phyloP scores from a whole-genome alignment of 2,329 filamentous ascomycete species.

The Ophiosphaerella korrae region DNA sequence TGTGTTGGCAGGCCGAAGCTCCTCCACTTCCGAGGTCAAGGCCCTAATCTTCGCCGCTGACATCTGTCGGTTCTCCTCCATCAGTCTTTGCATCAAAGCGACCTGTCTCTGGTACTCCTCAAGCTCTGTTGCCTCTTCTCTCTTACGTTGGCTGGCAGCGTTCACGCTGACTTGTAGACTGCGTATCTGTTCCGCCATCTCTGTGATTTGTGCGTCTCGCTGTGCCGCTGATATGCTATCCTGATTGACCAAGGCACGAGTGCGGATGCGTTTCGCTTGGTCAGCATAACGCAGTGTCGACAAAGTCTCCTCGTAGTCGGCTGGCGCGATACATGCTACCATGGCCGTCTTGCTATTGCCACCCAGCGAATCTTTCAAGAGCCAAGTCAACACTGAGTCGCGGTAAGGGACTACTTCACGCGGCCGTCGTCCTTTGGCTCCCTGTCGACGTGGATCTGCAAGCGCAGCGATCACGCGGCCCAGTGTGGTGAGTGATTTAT shows the following conservation, averaged over 20 bases:
- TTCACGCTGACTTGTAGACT: conserved; percentile 76
- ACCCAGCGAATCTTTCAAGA: conserved; percentile 92
- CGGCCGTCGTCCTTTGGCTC: conserved; percentile 46
- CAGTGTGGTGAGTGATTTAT: conserved; percentile 95
- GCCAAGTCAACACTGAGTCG: conserved; percentile 82
- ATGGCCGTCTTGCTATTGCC: conserved; percentile 99
- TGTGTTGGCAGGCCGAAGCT: conserved; percentile 56
- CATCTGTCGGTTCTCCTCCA: conserved; percentile 91
- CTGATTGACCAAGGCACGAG: conserved; percentile 92
- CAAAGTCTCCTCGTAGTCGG: conserved; percentile 96
- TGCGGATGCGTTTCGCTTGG: conserved; percentile 96
- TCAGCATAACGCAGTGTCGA: conserved; percentile 96
- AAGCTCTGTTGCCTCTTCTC: conserved; percentile 81
- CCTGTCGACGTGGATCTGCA: conserved; percentile 66
- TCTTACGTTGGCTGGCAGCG: conserved; percentile 65
- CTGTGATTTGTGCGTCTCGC: conserved; percentile 88
- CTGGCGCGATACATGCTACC: conserved; percentile 95
- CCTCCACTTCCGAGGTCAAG: conserved; percentile 61
- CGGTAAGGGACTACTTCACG: conserved; percentile 85
- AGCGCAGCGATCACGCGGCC: conserved; percentile 95
- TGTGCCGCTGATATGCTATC: conserved; percentile 91
- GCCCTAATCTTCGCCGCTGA: conserved; percentile 93
- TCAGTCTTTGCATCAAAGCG: conserved; percentile 85
- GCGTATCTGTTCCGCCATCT: conserved; percentile 96
- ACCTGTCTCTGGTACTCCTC: conserved; percentile 96